phyloP scores from a whole-genome alignment of 2,329 filamentous ascomycete species.

The Diaporthe longicolla region DNA sequence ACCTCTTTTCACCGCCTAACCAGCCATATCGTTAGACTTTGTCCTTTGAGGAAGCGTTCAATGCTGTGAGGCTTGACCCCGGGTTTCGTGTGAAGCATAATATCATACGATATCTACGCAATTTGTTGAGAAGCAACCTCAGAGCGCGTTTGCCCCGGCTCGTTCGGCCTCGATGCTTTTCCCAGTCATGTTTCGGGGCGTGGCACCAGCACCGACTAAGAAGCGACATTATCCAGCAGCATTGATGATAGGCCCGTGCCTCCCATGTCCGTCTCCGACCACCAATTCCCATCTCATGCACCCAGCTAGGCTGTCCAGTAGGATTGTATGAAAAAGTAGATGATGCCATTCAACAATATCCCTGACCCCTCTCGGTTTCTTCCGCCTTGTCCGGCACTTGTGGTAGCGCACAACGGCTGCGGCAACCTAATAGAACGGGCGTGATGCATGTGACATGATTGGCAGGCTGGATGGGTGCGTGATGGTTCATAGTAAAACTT shows the following conservation, averaged over 20 bases:
- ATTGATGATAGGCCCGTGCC: constrained; percentile 13
- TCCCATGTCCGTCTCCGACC: constrained; percentile 16
- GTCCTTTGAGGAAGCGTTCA: background rate
- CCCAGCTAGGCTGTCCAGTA: background rate
- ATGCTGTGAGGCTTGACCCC: background rate
- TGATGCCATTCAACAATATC: background rate
- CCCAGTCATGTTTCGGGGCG: constrained; percentile 5
- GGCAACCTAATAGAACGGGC: background rate
- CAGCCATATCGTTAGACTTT: background rate
- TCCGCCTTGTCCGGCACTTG: background rate
- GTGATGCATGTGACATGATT: no score
- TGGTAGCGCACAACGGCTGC: background rate
- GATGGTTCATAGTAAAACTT: no score
- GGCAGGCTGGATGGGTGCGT: no score
- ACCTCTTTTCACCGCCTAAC: background rate
- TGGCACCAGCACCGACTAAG: background rate
- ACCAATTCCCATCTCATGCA: constrained; percentile 13
- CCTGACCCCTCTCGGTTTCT: background rate
- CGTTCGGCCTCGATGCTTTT: background rate
- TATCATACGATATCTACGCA: constrained; percentile 9
- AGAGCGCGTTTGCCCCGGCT: background rate
- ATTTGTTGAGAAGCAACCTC: background rate
- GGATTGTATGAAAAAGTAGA: background rate
- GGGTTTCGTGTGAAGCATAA: constrained; percentile 10
- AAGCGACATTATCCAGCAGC: constrained; percentile 7